These are phyloP conservation scores for Suillus subalutaceus DNA, from an alignment of 768 basidiomycete species.

Conservation along the genomic window DNA sequence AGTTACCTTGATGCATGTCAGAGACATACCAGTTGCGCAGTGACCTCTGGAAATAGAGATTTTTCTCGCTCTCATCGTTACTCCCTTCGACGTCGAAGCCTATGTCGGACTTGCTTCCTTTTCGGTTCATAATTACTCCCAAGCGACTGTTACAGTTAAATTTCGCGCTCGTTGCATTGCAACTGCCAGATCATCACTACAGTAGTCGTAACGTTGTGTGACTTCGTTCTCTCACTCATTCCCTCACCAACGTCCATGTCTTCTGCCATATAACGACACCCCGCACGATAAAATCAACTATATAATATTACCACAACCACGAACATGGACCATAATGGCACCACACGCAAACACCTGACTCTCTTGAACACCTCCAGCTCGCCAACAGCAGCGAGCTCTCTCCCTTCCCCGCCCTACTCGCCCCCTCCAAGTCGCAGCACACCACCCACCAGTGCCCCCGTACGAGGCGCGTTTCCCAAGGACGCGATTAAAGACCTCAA, in stretches of 20 bases:
- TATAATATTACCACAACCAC: not conserved
- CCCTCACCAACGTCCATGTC: not conserved
- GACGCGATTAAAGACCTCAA: not conserved
- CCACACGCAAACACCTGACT: not conserved
- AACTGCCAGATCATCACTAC: constrained; percentile 2
- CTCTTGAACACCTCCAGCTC: not conserved
- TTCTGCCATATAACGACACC: not conserved
- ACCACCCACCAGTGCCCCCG: not conserved
- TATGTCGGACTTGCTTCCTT: constrained; percentile 4
- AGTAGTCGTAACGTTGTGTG: not conserved
- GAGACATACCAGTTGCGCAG: constrained; percentile 4
- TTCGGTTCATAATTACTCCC: not conserved
- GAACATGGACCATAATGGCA: not conserved
- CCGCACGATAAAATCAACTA: not conserved
- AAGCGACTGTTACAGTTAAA: not conserved
- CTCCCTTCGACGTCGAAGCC: not conserved
- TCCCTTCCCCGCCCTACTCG: constrained; percentile 4
- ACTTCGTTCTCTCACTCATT: not conserved
- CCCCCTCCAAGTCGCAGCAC: not conserved
- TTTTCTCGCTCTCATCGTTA: not conserved
- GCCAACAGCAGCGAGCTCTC: constrained; percentile 5
- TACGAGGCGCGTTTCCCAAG: not conserved
- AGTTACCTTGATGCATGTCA: constrained; percentile 1
- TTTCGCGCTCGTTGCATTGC: constrained; percentile 1
- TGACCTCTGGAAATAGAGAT: constrained; percentile 6